Conservation (phyloP, 345 rosid genomes). For the Acer saccharum region DNA sequence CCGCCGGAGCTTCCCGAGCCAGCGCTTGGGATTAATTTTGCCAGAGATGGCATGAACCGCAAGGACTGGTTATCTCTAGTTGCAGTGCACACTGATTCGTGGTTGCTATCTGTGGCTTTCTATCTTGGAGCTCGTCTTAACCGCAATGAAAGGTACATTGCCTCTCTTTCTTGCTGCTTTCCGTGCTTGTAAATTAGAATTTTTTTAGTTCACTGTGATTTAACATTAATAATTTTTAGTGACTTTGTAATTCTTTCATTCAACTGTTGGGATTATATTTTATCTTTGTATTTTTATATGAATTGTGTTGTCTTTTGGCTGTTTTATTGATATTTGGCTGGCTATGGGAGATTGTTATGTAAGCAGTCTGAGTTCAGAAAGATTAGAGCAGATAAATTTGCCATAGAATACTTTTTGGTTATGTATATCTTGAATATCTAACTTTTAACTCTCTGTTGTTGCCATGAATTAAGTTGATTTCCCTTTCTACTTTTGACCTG, state of each 20-base stretch:
- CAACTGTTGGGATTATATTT: background rate
- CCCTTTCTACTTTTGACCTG: background rate
- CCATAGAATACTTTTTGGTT: background rate
- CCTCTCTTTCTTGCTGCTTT: background rate
- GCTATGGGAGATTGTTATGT: background rate
- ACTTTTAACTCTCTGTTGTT: background rate
- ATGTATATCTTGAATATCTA: background rate
- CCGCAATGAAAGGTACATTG: slow-evolving; percentile 78
- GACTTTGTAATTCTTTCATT: background rate
- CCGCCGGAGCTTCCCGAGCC: slow-evolving; percentile 99
- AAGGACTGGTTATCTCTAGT: slow-evolving; percentile 94
- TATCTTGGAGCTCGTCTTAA: slow-evolving; percentile 93
- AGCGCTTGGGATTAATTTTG: slow-evolving; percentile 93
- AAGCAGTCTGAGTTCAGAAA: background rate
- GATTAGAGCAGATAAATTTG: background rate
- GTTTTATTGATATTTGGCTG: background rate
- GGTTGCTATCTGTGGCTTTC: slow-evolving; percentile 98
- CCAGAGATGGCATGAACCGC: slow-evolving; percentile 95
- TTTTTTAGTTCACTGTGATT: too few relatives aligned
- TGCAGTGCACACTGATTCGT: slow-evolving; percentile 95
- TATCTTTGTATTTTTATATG: background rate
- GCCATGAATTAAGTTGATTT: background rate
- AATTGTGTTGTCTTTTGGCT: background rate
- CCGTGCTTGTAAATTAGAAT: background rate
- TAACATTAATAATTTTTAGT: background rate